Percentiles rank a stretch among this genome's conserved stretches.
These are phyloP conservation scores for Ophiostoma fasciatum DNA, from an alignment of 2,329 filamentous ascomycete species.

Conservation along the genomic window DNA sequence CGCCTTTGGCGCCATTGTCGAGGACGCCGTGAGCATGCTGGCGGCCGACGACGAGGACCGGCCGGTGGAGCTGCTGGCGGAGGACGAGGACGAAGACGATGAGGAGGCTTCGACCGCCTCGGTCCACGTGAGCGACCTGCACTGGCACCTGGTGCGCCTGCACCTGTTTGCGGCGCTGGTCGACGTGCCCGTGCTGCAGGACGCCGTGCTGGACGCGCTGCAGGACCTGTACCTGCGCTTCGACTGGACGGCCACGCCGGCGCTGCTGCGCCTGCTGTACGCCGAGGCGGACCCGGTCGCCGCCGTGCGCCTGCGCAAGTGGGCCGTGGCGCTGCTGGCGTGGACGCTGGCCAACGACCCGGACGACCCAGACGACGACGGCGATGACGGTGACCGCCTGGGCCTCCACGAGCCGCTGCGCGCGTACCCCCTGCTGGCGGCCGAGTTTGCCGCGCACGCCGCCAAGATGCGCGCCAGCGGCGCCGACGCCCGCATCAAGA, in stretches of 20 bases:
- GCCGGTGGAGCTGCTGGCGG: no score
- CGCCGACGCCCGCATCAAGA: slow-evolving; percentile 40
- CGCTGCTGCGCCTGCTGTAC: slow-evolving; percentile 37
- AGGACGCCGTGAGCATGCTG: slow-evolving; percentile 21
- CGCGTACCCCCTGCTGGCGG: slow-evolving; percentile 28
- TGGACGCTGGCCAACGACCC: slow-evolving; percentile 28
- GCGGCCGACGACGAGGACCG: slow-evolving; percentile 2
- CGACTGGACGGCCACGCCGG: slow-evolving; percentile 42
- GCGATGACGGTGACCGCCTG: slow-evolving; percentile 13
- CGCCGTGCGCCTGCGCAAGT: slow-evolving; percentile 38
- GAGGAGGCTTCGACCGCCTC: slow-evolving; percentile 6
- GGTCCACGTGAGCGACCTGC: slow-evolving; percentile 23
- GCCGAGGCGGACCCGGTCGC: slow-evolving; percentile 33
- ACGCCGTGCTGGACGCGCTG: slow-evolving; percentile 41
- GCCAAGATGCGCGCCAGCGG: slow-evolving; percentile 35
- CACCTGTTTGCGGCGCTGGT: slow-evolving; percentile 42
- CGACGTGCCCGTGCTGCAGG: slow-evolving; percentile 35
- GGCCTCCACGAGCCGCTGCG: slow-evolving; percentile 24
- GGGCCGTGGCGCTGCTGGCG: slow-evolving; percentile 46
- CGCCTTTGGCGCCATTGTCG: slow-evolving; percentile 28
- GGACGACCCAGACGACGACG: not conserved
- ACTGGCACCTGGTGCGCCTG: slow-evolving; percentile 40
- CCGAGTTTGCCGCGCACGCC: slow-evolving; percentile 37
- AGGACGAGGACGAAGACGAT: not conserved
- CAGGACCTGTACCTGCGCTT: slow-evolving; percentile 44